These are phyloP conservation scores for Tagetes patula DNA, from an alignment of 129 eudicot genomes.

Conservation along the genomic window DNA sequence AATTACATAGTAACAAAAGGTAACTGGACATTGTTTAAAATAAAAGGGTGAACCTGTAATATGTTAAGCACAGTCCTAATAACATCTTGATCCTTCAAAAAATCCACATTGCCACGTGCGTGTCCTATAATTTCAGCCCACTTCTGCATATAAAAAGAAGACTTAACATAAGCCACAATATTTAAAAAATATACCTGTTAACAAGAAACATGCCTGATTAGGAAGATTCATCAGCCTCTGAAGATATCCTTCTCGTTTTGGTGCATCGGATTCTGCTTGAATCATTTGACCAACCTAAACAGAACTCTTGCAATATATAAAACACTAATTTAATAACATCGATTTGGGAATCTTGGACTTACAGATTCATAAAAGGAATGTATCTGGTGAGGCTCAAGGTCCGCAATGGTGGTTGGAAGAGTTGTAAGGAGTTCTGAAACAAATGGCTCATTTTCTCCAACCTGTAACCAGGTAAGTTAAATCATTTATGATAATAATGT, in stretches of 20 bases:
- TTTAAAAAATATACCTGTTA: background rate
- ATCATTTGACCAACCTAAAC: slow-evolving; percentile 91
- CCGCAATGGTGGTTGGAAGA: slow-evolving; percentile 84
- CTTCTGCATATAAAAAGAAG: slow-evolving; percentile 51
- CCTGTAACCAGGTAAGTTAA: slow-evolving; percentile 43
- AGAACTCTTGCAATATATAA: background rate
- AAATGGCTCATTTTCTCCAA: slow-evolving; percentile 96
- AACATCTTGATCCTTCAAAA: slow-evolving; percentile 78
- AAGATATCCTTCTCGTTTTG: slow-evolving; percentile 77
- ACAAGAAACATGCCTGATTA: slow-evolving; percentile 57
- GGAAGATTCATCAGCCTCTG: slow-evolving; percentile 96
- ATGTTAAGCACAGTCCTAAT: slow-evolving; percentile 91
- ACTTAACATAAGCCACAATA: slow-evolving; percentile 21
- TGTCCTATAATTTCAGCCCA: slow-evolving; percentile 95
- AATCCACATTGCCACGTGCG: slow-evolving; percentile 89
- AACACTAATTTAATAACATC: background rate
- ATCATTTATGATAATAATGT: background rate
- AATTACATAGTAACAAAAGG: background rate
- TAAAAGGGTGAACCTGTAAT: slow-evolving; percentile 57
- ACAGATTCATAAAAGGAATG: slow-evolving; percentile 97
- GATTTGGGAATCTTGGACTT: slow-evolving; percentile 28
- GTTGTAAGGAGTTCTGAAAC: slow-evolving; percentile 94
- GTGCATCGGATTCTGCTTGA: slow-evolving; percentile 88
- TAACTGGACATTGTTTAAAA: too few relatives aligned
- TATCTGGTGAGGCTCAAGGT: slow-evolving; percentile 94